phyloP scores from a whole-genome alignment of 495 filamentous ascomycete genomes.

The Aspergillus indologenus region DNA sequence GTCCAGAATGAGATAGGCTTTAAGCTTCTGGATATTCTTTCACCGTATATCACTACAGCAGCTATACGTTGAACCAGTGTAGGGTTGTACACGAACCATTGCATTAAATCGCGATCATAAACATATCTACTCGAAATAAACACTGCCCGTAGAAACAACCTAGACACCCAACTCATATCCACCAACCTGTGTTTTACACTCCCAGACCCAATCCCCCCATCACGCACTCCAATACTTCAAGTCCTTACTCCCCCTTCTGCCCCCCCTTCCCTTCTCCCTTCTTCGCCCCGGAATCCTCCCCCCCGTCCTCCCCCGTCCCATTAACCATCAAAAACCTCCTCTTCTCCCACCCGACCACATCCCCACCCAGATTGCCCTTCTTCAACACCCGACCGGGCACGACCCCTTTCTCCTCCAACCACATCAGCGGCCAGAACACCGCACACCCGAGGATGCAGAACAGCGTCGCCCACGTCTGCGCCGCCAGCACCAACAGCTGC shows the following conservation, averaged over 20 bases:
- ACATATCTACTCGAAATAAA: no score
- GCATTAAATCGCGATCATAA: no score
- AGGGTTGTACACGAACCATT: no score
- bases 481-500: constrained; percentile 46
- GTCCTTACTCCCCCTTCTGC: neutral
- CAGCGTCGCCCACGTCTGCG: constrained; percentile 60
- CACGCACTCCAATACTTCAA: no score
- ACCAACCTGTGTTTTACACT: no score
- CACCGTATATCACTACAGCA: no score
- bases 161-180: no score
- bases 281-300: neutral
- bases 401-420: constrained; percentile 23
- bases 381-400: neutral
- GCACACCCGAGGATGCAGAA: constrained; percentile 58
- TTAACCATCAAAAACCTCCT: neutral
- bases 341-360: neutral
- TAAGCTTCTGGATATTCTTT: no score
- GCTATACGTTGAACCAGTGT: no score
- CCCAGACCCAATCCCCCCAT: no score
- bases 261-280: neutral
- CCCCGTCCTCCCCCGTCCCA: neutral
- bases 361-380: constrained; percentile 30
- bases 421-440: constrained; percentile 51
- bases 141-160: no score
- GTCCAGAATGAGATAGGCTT: no score